Conservation (phyloP, 2,329 filamentous ascomycete genomes). For the Aspergillus pseudonomiae region DNA sequence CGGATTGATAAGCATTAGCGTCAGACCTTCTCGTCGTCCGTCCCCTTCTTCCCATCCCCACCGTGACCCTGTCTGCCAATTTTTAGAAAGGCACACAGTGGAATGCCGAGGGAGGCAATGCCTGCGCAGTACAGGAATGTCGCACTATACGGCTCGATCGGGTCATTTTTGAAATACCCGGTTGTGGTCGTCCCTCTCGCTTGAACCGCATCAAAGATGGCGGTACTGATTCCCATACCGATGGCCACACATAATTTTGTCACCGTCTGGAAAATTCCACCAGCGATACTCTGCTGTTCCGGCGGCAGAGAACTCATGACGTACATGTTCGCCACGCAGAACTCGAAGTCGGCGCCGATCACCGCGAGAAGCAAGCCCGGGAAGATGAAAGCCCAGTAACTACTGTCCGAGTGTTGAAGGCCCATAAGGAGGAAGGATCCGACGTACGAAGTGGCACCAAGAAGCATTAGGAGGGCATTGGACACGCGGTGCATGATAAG, state of each 20-base stretch:
- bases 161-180: conserved; percentile 5
- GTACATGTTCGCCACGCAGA: conserved; percentile 73
- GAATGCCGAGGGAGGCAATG: not conserved
- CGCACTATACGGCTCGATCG: not conserved
- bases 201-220: conserved; percentile 5
- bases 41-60: not conserved
- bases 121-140: not conserved
- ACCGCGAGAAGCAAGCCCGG: conserved; percentile 64
- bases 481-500: conserved; percentile 64
- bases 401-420: conserved; percentile 56
- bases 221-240: conserved; percentile 63
- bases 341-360: conserved; percentile 69
- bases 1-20: not conserved
- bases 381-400: conserved; percentile 69
- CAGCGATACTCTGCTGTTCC: conserved; percentile 67
- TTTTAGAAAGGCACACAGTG: not conserved
- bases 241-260: conserved; percentile 63
- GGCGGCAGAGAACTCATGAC: conserved; percentile 66
- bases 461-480: conserved; percentile 64
- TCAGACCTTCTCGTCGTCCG: not conserved
- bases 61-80: not conserved
- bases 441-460: conserved; percentile 51
- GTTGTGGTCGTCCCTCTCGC: not conserved
- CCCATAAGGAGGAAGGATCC: conserved; percentile 57
- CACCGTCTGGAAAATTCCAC: conserved; percentile 69